Conservation (phyloP, 306 rosid species). For the Vicia villosa region DNA sequence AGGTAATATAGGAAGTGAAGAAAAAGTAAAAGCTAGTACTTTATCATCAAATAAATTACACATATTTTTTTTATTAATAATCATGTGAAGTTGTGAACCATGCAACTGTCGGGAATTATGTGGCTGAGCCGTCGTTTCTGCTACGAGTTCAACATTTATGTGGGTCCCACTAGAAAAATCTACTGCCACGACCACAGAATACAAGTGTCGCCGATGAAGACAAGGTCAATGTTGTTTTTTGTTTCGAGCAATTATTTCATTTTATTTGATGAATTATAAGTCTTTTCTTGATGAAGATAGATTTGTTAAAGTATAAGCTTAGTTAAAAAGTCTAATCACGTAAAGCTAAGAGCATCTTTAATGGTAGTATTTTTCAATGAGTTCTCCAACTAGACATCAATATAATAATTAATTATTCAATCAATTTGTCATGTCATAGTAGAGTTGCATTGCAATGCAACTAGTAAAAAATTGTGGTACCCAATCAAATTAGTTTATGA, state of each 20-base stretch:
- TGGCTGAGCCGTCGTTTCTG: slow-evolving; percentile 38
- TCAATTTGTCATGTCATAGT: too few species aligned
- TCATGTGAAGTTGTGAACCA: slow-evolving; percentile 21
- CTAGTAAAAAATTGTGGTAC: too few species aligned
- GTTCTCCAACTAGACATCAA: too few species aligned
- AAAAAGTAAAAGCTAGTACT: slow-evolving; percentile 2
- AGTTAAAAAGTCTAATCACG: slow-evolving; percentile 30
- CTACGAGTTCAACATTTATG: neutral
- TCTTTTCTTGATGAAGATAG: neutral
- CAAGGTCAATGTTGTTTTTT: neutral
- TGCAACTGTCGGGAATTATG: slow-evolving; percentile 49
- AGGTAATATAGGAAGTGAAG: too few species aligned
- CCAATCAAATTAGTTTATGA: too few species aligned
- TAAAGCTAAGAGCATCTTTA: too few species aligned
- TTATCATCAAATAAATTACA: slow-evolving; percentile 12
- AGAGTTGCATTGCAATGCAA: too few species aligned
- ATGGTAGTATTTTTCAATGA: too few species aligned
- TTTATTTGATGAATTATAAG: neutral
- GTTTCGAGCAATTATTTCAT: neutral
- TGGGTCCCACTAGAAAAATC: slow-evolving; percentile 43
- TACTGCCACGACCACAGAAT: slow-evolving; percentile 23
- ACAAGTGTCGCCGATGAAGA: slow-evolving; percentile 8
- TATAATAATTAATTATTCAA: too few species aligned
- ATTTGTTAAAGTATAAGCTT: slow-evolving; percentile 20
- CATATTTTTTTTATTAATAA: slow-evolving; percentile 7